Evolutionary conservation across 345 rosid genomes (phyloP).

Genomic region (Syzygium aqueum): DNA sequence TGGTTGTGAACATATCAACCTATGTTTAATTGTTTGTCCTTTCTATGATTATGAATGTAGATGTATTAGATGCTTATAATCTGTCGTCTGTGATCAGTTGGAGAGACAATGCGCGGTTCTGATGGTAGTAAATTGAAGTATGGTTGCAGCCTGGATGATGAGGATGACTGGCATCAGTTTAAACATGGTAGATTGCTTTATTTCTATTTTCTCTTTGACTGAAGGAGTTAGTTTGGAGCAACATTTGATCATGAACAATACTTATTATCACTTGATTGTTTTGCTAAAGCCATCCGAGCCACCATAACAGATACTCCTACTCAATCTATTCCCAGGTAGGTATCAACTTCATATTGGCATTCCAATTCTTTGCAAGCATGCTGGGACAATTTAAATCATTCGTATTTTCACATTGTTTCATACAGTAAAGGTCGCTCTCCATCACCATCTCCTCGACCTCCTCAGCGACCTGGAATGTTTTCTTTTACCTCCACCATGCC

Average conservation of each 20-base stretch:
- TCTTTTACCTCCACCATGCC: slow-evolving; percentile 61
- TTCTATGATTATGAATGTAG: neutral
- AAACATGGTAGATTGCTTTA: slow-evolving; percentile 38
- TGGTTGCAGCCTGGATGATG: slow-evolving; percentile 1
- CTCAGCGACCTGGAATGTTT: slow-evolving; percentile 65
- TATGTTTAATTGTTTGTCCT: neutral
- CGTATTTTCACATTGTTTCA: neutral
- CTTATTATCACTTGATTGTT: slow-evolving; percentile 12
- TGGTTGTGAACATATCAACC: neutral
- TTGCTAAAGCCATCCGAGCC: slow-evolving; percentile 56
- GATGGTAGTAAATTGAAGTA: slow-evolving; percentile 41
- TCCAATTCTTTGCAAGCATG: neutral
- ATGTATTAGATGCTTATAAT: neutral
- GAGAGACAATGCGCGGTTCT: slow-evolving; percentile 63
- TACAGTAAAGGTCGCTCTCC: slow-evolving; percentile 62
- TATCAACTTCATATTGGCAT: neutral
- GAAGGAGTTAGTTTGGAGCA: neutral
- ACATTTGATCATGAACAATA: slow-evolving; percentile 1
- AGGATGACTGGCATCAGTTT: slow-evolving; percentile 47
- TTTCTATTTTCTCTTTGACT: neutral
- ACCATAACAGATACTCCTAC: slow-evolving; percentile 33
- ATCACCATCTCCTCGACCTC: slow-evolving; percentile 50
- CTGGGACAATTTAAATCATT: neutral
- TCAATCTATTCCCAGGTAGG: slow-evolving; percentile 37
- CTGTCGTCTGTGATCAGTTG: slow-evolving; percentile 35